A percentile compares a stretch with the other conserved stretches of the same genome.
These are phyloP conservation scores for Phytophthora tentaculata DNA, from an alignment of 352 stramenopile species.

Conservation along the genomic window DNA sequence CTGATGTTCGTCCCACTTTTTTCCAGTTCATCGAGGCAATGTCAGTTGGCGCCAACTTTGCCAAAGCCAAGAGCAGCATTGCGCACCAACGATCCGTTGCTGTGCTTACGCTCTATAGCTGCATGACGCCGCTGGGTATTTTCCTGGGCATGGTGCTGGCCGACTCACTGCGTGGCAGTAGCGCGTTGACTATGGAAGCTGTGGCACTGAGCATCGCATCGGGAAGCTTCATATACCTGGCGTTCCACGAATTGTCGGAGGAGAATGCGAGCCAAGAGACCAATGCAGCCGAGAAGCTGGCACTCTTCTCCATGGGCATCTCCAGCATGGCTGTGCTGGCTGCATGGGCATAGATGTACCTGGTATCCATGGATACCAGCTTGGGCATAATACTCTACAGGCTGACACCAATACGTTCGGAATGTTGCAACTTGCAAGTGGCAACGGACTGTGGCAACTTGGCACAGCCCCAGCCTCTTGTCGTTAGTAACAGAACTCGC, in stretches of 20 bases:
- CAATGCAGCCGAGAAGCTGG: constrained; percentile 50
- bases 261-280: constrained; percentile 50
- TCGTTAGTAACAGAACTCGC: too few relatives aligned
- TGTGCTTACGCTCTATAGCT: constrained; percentile 67
- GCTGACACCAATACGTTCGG: too few relatives aligned
- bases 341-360: constrained; percentile 43
- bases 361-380: too few relatives aligned
- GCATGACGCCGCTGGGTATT: constrained; percentile 70
- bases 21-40: constrained; percentile 74
- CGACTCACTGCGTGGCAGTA: constrained; percentile 46
- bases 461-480: too few relatives aligned
- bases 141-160: constrained; percentile 67
- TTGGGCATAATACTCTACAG: too few relatives aligned
- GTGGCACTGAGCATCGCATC: constrained; percentile 61
- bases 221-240: constrained; percentile 73
- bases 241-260: constrained; percentile 72
- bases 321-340: constrained; percentile 59
- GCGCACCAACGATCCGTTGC: constrained; percentile 49
- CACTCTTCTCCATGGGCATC: constrained; percentile 56
- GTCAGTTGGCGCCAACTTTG: constrained; percentile 70
- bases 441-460: too few relatives aligned
- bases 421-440: too few relatives aligned
- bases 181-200: constrained; percentile 48
- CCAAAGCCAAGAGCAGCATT: constrained; percentile 59
- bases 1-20: constrained; percentile 2